Evolutionary conservation across 495 filamentous ascomycete species (phyloP).

Genomic region (Xylaria curta): DNA sequence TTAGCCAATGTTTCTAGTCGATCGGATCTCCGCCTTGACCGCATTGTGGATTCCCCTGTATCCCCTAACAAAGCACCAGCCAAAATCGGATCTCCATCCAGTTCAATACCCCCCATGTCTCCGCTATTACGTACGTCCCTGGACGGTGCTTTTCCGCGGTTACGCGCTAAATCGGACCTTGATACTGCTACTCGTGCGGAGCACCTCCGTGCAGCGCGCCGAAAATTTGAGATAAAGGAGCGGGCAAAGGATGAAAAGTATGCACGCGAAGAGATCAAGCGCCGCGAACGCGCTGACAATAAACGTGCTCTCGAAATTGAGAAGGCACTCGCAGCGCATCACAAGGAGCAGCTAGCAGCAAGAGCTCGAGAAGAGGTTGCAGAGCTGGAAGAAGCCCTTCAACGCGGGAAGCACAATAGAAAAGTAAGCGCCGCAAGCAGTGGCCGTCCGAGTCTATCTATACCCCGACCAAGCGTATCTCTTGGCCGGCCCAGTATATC

Average conservation of each 20-base stretch:
- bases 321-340: conserved; percentile 38
- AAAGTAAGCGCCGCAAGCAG: conserved; percentile 44
- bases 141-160: conserved; percentile 56
- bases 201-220: conserved; percentile 57
- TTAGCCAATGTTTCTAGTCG: conserved; percentile 50
- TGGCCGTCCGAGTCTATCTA: conserved; percentile 41
- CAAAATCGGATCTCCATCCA: conserved; percentile 34
- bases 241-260: conserved; percentile 62
- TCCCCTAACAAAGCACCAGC: conserved; percentile 34
- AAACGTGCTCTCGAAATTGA: conserved; percentile 53
- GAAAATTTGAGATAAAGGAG: conserved; percentile 61
- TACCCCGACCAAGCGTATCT: conserved; percentile 40
- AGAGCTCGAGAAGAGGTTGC: conserved; percentile 36
- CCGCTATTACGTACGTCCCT: conserved; percentile 59
- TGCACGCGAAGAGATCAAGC: conserved; percentile 60
- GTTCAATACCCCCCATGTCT: conserved; percentile 48
- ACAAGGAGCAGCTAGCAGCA: conserved; percentile 37
- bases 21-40: conserved; percentile 47
- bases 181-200: conserved; percentile 54
- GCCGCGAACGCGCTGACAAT: conserved; percentile 54
- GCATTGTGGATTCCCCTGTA: conserved; percentile 39
- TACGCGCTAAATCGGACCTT: conserved; percentile 59
- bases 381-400: conserved; percentile 38
- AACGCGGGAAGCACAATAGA: conserved; percentile 39
- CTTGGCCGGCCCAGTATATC: conserved; percentile 42